Percentiles rank a stretch among this genome's conserved stretches.
Conservation (phyloP, 2,329 filamentous ascomycete species). For the Penicillium griseofulvum region DNA sequence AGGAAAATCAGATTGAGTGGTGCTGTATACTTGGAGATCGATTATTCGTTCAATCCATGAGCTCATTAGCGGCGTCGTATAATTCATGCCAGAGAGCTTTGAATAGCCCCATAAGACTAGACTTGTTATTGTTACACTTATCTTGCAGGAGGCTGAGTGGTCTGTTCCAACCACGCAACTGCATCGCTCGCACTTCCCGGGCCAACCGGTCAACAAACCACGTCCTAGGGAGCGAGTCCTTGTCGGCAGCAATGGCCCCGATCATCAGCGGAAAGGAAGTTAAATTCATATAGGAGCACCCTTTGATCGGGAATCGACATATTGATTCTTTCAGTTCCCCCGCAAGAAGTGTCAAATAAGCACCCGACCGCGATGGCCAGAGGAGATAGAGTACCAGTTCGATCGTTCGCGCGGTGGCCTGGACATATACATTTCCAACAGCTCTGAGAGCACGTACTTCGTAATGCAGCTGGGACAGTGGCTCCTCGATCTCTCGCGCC, state of each 20-base stretch:
- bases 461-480: neutral
- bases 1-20: no score
- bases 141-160: slow-evolving; percentile 5
- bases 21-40: no score
- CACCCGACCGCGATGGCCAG: slow-evolving; percentile 13
- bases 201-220: slow-evolving; percentile 22
- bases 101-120: neutral
- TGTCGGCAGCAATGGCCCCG: slow-evolving; percentile 21
- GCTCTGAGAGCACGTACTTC: neutral
- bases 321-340: slow-evolving; percentile 18
- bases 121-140: neutral
- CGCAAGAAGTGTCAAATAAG: slow-evolving; percentile 12
- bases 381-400: slow-evolving; percentile 24
- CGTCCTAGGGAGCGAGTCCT: slow-evolving; percentile 15
- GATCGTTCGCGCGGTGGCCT: slow-evolving; percentile 6
- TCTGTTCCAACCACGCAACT: slow-evolving; percentile 14
- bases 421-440: neutral
- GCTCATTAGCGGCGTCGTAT: neutral
- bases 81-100: neutral
- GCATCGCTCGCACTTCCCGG: slow-evolving; percentile 12
- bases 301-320: slow-evolving; percentile 9
- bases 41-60: neutral
- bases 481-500: slow-evolving; percentile 4
- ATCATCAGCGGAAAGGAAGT: slow-evolving; percentile 25
- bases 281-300: slow-evolving; percentile 23